Base-by-base conservation (phyloP, 192 early-diverging fungal genomes). In the Podila clonocystis region DNA sequence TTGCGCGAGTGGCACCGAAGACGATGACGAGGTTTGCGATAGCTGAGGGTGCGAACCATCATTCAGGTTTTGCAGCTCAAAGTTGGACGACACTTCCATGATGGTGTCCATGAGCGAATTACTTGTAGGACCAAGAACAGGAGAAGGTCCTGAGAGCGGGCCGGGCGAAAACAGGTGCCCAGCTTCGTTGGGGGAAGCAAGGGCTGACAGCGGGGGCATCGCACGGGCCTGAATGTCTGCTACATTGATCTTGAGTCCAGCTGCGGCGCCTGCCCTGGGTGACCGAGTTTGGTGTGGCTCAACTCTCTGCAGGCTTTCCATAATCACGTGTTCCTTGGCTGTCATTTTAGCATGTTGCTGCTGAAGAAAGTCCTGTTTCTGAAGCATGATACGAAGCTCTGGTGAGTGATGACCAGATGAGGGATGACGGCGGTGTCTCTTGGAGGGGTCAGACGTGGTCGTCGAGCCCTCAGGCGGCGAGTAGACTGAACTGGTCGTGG, bases 331-430 rank as follows among this genome's bases (percentile, higher is more conserved):
- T 41, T 80, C 77, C 36, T 69, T 72, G 31, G 62, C 77, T 17
- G 71, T 55, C 62, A 80, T 80, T 49, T 73, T 68, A 55, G 68
- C 61, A 24, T 72, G 71, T 29, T 70, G 68, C 30, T 80, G 77
- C 34, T 73, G 65, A 7, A 80, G 68, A 8, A 70, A 48, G 0
- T 73, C 70, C 49, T 80, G 65, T 24, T 65, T 80, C 50, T 72
- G 67, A 17, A 69, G 28, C 17, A 49, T 6, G 9, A 73, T 73
- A 9, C 77, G 60, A 4, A 68, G 52, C 13, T 80, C 77, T 5
- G 77, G 77, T 9, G 77, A 80, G 48, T 80, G 77, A 36, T 80
- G 71, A 26, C 70, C 77, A n/a, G 77, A 80, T 2, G 77, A 80
- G 19, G 71, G 77, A 28, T 80, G 77, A 3, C 77, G 77, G 20